These are phyloP conservation scores for Trametes maxima DNA, from an alignment of 768 basidiomycete species.

Conservation along the genomic window DNA sequence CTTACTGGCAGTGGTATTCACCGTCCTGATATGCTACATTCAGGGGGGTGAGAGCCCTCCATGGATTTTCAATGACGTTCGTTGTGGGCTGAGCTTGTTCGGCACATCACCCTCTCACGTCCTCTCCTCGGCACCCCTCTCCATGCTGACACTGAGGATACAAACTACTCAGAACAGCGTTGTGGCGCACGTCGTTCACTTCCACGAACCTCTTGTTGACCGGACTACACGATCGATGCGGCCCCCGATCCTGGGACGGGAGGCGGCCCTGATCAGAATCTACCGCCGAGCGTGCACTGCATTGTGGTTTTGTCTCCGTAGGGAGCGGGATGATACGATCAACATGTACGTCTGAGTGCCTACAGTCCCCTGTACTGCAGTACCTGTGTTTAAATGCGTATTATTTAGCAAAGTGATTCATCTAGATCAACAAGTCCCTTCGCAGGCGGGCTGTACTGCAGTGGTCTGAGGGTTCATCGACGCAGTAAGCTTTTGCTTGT, in stretches of 20 bases:
- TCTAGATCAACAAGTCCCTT: no score
- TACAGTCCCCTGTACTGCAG: no score
- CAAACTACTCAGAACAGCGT: background rate
- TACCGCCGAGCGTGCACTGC: background rate
- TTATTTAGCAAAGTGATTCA: no score
- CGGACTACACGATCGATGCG: background rate
- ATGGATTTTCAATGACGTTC: background rate
- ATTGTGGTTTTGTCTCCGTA: slow-evolving; percentile 6
- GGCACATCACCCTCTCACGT: background rate
- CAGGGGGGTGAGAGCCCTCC: background rate
- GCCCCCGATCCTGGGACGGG: background rate
- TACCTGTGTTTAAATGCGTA: no score
- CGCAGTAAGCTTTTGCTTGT: no score
- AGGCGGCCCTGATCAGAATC: background rate
- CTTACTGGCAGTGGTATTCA: background rate
- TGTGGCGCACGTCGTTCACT: background rate
- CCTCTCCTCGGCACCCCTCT: background rate
- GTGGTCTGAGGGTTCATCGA: no score
- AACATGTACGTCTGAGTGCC: no score
- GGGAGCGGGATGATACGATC: background rate
- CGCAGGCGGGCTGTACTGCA: no score
- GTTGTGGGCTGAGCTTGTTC: no score
- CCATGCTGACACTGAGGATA: background rate
- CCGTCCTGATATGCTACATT: background rate
- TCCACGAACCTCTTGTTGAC: slow-evolving; percentile 2